Evolutionary conservation across 768 basidiomycete genomes (phyloP).

Genomic region (Termitomyces sp.): DNA sequence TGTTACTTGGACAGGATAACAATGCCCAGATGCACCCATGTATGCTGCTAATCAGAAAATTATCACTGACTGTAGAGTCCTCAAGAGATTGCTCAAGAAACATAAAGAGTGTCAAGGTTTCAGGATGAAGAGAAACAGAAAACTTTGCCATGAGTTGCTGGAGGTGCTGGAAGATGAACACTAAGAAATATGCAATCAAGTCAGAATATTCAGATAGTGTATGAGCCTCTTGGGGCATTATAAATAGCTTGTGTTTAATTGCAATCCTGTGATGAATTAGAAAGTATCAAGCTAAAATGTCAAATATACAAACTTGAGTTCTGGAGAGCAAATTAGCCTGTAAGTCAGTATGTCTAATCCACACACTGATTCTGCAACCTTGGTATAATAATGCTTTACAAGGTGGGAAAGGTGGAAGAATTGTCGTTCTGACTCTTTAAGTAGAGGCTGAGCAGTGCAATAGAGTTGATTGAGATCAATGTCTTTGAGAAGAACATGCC

Average conservation of each 20-base stretch:
- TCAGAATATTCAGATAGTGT: background rate
- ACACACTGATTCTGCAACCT: background rate
- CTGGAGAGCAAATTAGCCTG: background rate
- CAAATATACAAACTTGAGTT: background rate
- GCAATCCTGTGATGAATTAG: background rate
- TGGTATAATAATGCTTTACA: background rate
- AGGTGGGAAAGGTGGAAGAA: background rate
- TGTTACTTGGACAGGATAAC: background rate
- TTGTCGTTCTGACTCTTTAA: background rate
- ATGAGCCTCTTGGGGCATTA: background rate
- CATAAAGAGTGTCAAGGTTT: background rate
- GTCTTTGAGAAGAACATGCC: background rate
- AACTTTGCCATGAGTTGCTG: too few species aligned
- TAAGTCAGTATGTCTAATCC: background rate
- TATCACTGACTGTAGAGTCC: background rate
- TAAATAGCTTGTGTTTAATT: background rate
- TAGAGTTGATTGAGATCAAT: background rate
- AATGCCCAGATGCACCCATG: background rate
- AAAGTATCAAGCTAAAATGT: too few species aligned
- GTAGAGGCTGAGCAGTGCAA: background rate
- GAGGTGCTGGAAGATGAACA: too few species aligned
- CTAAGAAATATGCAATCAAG: background rate
- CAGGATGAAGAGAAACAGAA: background rate
- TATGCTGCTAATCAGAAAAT: background rate
- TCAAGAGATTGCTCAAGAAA: background rate